Base-by-base conservation (phyloP, 139 green algal genomes). In the Volvox africanus region DNA sequence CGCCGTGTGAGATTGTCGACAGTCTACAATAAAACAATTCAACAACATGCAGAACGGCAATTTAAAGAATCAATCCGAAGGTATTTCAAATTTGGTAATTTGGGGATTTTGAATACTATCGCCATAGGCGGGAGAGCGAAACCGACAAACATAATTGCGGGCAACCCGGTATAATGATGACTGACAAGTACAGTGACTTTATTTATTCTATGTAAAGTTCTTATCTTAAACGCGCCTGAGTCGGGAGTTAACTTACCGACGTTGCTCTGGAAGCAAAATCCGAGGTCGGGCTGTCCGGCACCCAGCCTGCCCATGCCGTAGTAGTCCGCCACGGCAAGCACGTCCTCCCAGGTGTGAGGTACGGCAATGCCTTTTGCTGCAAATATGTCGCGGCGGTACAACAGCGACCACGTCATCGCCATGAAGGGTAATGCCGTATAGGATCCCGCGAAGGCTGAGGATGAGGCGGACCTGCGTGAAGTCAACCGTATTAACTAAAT, bases 261-360 rank as follows among this genome's bases (percentile, higher is more conserved):
- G 67, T 75, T 75, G 73, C 73, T 80, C 28, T 82, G 32, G 6
- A 82, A 61, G 11, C 76, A 82, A 1, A 82, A 21, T 1, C 76
- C 76, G 5, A 62, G 28, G 17, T 82, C 76, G 21, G 21, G 16
- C 1, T 24, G 32, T 35, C 76, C 76, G 76, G 55, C 76, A 36
- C 76, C 76, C 32, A 82, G 32, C 18, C 62, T 36, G 33, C 24
- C 33, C 12, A 13, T 30, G n/a, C 33, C 33, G 33, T 62, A 82
- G 3, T 2, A 32, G 32, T n/a, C 32, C 16, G 76, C 76, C 33
- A 82, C 21, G 33, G 1, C 3, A 36, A 82, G 55, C 33, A 82
- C 76, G 76, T 82, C 76, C 55, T 82, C 76, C 76, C 76, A 82
- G 33, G 76, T 82, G 30, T 82, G 32, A 35, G 76, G 76, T 26